Conservation (phyloP, 305 asterid genomes). For the Fraxinus ornus region DNA sequence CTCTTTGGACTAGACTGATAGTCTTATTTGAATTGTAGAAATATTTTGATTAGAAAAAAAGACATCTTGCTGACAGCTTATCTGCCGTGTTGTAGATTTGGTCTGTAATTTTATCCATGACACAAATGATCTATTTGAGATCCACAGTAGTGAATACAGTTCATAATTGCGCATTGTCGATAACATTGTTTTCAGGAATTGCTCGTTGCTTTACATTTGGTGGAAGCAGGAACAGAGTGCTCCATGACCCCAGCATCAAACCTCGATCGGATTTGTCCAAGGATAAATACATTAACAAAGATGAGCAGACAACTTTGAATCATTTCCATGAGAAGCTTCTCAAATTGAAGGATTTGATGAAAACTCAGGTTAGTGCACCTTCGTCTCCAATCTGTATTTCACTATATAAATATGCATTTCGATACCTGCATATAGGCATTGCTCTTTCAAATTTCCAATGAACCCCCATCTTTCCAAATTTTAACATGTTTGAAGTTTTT, state of each 20-base stretch:
- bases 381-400: background rate
- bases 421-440: background rate
- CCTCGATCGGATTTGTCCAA: slow-evolving; percentile 80
- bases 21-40: background rate
- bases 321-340: slow-evolving; percentile 98
- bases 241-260: slow-evolving; percentile 68
- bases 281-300: slow-evolving; percentile 82
- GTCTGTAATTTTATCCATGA: background rate
- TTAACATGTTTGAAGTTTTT: background rate
- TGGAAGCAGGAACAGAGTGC: slow-evolving; percentile 73
- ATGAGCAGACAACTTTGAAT: slow-evolving; percentile 82
- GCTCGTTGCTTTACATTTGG: slow-evolving; percentile 97
- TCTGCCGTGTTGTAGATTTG: background rate
- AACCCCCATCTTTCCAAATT: background rate
- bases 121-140: background rate
- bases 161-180: background rate
- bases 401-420: background rate
- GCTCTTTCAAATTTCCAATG: background rate
- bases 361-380: slow-evolving; percentile 57
- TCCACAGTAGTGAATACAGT: background rate
- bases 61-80: background rate
- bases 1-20: background rate
- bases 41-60: background rate
- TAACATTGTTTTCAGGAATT: slow-evolving; percentile 52
- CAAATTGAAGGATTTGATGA: slow-evolving; percentile 81